Base-by-base conservation (phyloP, 371 early-diverging fungal species). In the Mucor racemosus region DNA sequence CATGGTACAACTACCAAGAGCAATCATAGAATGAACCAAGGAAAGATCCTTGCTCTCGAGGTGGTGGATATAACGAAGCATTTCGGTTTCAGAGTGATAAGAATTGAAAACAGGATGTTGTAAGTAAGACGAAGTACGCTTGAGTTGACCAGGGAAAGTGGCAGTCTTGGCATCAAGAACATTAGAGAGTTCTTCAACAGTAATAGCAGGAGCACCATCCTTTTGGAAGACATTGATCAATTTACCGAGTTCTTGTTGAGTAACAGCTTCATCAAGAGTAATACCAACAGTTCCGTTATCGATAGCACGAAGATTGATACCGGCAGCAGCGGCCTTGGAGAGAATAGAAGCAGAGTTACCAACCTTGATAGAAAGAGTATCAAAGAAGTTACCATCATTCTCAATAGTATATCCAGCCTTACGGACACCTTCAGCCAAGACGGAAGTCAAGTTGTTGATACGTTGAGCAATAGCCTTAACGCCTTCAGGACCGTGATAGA, bases 1-100 rank as follows among this genome's bases (percentile, higher is more conserved):
- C 99, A 98, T 98, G 60, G 99, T 98, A 85, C 99, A 98, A 58
- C 94, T 94, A 36, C 99, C 99, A 38, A 98, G 87, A 60, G 99
- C 95, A 66, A 98, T 98, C 99, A 98, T 98, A 61, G 98, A 94
- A 78, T 98, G 92, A 55, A 92, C 93, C 60, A 98, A 84, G 15
- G 97, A 96, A 78, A 98, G 86, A 79, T 98, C 99, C 86, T 95
- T 96, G 86, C 88, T 90, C 83, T 96, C 94, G 46, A 98, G 89
- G 67, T 92, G 90, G 55, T 91, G 86, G 63, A 98, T 91, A 84
- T 98, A 98, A 54, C 99, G 91, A 60, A 97, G 86, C 94, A 97
- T 93, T 73, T 97, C 97, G n/a, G 99, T 97, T 79, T 98, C 99
- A n/a, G 95, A 95, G 81, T 97, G 99, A 79, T 95, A 91, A 60